A percentile compares a stretch with the other conserved stretches of the same genome.
These are phyloP conservation scores for Cercospora brassicicola DNA, from an alignment of 2,329 filamentous ascomycete species.

Conservation along the genomic window DNA sequence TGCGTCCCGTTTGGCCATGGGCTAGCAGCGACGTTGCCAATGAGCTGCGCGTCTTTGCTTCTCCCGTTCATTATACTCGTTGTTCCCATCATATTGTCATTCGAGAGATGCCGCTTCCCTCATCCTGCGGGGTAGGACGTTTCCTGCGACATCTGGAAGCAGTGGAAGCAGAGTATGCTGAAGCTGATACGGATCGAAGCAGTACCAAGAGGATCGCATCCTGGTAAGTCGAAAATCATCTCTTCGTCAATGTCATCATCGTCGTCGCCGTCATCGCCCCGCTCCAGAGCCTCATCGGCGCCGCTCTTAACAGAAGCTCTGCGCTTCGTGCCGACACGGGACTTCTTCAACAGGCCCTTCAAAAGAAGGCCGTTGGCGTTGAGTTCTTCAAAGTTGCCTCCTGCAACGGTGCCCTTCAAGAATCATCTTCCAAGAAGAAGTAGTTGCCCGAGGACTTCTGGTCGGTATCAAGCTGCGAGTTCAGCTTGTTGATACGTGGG, in stretches of 20 bases:
- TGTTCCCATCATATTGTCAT: background rate
- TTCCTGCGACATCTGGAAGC: background rate
- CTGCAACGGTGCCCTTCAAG: conserved; percentile 54
- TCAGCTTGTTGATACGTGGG: conserved; percentile 96
- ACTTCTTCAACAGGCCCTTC: conserved; percentile 16
- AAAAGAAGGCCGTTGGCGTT: conserved; percentile 10
- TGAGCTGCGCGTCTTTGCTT: background rate
- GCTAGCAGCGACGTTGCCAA: background rate
- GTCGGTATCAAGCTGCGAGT: conserved; percentile 95
- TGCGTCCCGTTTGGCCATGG: background rate
- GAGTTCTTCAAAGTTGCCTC: conserved; percentile 8
- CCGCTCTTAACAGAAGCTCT: conserved; percentile 37
- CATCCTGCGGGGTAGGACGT: background rate
- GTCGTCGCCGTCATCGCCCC: conserved; percentile 65
- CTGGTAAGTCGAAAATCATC: conserved; percentile 11
- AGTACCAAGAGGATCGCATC: background rate
- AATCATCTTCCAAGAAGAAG: conserved; percentile 94
- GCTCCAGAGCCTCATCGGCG: conserved; percentile 57
- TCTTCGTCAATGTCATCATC: conserved; percentile 49
- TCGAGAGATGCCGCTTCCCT: background rate
- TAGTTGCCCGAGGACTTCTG: conserved; percentile 94
- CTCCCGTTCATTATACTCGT: background rate
- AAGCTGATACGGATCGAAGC: background rate
- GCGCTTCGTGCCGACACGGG: conserved; percentile 33
- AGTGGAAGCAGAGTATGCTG: background rate